Percentiles rank a stretch among this genome's conserved stretches.
Evolutionary conservation across 805 yeast species (phyloP).

Genomic region (Candida dajiaensis): DNA sequence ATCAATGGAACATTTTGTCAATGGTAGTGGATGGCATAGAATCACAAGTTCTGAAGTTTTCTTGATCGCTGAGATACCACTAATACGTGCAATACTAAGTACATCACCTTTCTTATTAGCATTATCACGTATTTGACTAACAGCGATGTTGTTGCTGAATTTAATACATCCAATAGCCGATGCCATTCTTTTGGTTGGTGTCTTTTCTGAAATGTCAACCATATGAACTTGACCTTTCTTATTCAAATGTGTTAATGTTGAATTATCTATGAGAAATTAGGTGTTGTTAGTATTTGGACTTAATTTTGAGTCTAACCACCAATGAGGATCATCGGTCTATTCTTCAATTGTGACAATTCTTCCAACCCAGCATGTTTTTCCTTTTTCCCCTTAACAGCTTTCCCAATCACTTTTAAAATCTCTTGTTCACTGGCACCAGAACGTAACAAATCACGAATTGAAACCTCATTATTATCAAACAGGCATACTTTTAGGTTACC

Average conservation of each 20-base stretch:
- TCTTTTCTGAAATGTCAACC: conserved; percentile 42
- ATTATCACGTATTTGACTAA: conserved; percentile 29
- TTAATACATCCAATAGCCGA: conserved; percentile 36
- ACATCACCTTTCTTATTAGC: conserved; percentile 48
- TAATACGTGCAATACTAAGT: conserved; percentile 38
- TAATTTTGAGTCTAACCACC: conserved; percentile 48
- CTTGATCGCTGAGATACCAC: conserved; percentile 49
- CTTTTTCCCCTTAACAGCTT: conserved; percentile 41
- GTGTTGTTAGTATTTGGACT: too few species aligned
- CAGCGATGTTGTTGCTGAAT: conserved; percentile 31
- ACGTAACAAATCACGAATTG: conserved; percentile 39
- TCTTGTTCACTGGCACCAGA: conserved; percentile 29
- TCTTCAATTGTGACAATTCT: conserved; percentile 38
- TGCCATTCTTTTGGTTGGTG: conserved; percentile 35
- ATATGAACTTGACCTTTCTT: conserved; percentile 38
- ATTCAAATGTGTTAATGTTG: conserved; percentile 33
- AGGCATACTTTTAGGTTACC: conserved; percentile 51
- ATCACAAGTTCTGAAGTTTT: conserved; percentile 42
- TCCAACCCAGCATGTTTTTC: conserved; percentile 48
- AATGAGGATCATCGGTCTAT: conserved; percentile 51
- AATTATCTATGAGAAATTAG: too few species aligned
- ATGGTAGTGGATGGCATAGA: conserved; percentile 41
- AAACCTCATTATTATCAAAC: conserved; percentile 46
- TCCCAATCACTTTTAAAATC: conserved; percentile 34
- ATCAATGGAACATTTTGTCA: conserved; percentile 35